phyloP scores from a whole-genome alignment of 2,329 filamentous ascomycete genomes.

The Bipolaris sorokiniana region DNA sequence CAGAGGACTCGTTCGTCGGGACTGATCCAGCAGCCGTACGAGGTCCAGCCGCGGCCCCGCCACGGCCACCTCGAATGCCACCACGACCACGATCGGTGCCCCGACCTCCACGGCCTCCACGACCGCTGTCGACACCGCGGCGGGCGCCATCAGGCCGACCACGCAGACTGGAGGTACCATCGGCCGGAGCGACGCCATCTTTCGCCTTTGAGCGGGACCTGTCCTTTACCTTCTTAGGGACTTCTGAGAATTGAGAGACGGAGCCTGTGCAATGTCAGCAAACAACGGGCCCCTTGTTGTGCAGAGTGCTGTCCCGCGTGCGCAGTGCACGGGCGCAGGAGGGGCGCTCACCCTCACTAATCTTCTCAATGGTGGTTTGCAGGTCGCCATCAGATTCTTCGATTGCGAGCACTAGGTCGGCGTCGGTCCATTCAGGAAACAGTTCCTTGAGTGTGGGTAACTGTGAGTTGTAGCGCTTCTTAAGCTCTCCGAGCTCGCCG shows the following conservation, averaged over 20 bases:
- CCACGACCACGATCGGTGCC: slow-evolving; percentile 63
- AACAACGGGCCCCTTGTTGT: slow-evolving; percentile 2
- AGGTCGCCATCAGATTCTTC: slow-evolving; percentile 83
- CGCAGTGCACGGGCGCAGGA: slow-evolving; percentile 5
- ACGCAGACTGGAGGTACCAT: slow-evolving; percentile 49
- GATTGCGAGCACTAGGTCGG: slow-evolving; percentile 90
- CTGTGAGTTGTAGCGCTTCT: slow-evolving; percentile 84
- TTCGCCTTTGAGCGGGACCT: slow-evolving; percentile 74
- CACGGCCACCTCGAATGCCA: slow-evolving; percentile 64
- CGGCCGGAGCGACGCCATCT: slow-evolving; percentile 62
- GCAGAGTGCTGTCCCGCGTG: slow-evolving; percentile 3
- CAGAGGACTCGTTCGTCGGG: slow-evolving; percentile 72
- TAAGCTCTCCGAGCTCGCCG: slow-evolving; percentile 88
- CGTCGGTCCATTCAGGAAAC: slow-evolving; percentile 94
- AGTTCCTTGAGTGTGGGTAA: slow-evolving; percentile 86
- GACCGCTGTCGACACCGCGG: slow-evolving; percentile 44
- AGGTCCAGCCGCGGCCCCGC: slow-evolving; percentile 68
- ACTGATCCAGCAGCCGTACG: slow-evolving; percentile 63
- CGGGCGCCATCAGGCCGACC: slow-evolving; percentile 31
- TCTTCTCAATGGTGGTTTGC: slow-evolving; percentile 75
- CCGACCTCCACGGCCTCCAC: slow-evolving; percentile 59
- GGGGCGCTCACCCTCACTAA: slow-evolving; percentile 71
- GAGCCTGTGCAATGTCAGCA: slow-evolving; percentile 60
- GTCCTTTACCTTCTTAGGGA: slow-evolving; percentile 75
- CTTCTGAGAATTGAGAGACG: slow-evolving; percentile 83